These are phyloP conservation scores for Diaporthe australafricana DNA, from an alignment of 2,329 filamentous ascomycete genomes.

Conservation along the genomic window DNA sequence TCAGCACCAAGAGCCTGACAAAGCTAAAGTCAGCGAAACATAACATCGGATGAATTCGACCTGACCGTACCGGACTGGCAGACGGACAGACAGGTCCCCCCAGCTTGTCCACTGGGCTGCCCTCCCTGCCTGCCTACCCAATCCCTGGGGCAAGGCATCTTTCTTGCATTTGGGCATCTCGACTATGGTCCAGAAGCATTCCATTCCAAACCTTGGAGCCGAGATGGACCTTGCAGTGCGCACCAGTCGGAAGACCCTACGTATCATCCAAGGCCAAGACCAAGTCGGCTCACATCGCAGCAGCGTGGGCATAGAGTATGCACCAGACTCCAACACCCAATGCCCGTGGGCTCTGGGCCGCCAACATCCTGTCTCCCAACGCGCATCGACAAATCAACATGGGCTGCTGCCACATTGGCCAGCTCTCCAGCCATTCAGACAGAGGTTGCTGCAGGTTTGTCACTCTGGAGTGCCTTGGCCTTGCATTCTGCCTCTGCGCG, in stretches of 20 bases:
- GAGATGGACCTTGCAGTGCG: conserved; percentile 14
- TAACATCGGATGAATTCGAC: conserved; percentile 17
- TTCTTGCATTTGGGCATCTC: not conserved
- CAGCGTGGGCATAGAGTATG: not conserved
- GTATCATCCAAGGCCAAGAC: conserved; percentile 18
- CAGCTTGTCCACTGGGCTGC: no score
- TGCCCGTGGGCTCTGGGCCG: conserved; percentile 16
- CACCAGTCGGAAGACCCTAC: conserved; percentile 22
- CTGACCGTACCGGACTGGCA: conserved; percentile 2
- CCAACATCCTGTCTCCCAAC: not conserved
- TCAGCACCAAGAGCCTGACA: not conserved
- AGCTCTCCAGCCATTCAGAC: not conserved
- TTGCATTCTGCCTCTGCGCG: conserved; percentile 20
- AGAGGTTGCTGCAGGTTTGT: conserved; percentile 16
- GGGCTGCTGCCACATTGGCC: conserved; percentile 3
- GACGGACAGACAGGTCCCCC: not conserved
- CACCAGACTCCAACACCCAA: conserved; percentile 4
- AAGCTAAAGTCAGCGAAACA: conserved; percentile 10
- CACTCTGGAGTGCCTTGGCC: conserved; percentile 25
- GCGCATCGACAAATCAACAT: conserved; percentile 21
- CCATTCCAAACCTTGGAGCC: conserved; percentile 12
- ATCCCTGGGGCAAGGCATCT: not conserved
- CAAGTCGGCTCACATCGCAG: conserved; percentile 19
- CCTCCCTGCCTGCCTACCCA: not conserved
- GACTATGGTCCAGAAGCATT: not conserved